A percentile compares a stretch with the other conserved stretches of the same genome.
These are phyloP conservation scores for Fusarium sp. DNA, from an alignment of 2,329 filamentous ascomycete genomes.

Conservation along the genomic window DNA sequence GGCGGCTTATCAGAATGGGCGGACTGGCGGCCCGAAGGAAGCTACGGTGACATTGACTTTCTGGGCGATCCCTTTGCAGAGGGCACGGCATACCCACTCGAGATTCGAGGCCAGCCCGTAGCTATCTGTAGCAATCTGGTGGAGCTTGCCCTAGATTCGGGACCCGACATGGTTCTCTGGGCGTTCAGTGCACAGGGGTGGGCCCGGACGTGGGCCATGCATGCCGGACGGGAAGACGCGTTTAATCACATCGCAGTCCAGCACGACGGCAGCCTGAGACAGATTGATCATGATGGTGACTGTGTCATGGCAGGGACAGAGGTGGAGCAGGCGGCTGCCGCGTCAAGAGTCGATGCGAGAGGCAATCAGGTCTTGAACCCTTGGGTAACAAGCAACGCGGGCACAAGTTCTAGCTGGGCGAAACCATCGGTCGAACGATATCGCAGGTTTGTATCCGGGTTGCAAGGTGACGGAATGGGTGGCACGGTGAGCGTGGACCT, in stretches of 20 bases:
- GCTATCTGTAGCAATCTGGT: slow-evolving; percentile 52
- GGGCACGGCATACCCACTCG: slow-evolving; percentile 46
- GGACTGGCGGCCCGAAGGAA: slow-evolving; percentile 40
- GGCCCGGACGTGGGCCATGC: slow-evolving; percentile 53
- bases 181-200: slow-evolving; percentile 54
- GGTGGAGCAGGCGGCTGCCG: slow-evolving; percentile 8
- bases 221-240: slow-evolving; percentile 41
- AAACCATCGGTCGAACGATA: slow-evolving; percentile 30
- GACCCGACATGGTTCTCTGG: slow-evolving; percentile 55
- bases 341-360: slow-evolving; percentile 18
- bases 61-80: slow-evolving; percentile 33
- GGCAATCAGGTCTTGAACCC: slow-evolving; percentile 15
- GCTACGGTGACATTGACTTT: slow-evolving; percentile 41
- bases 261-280: slow-evolving; percentile 52
- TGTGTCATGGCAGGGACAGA: slow-evolving; percentile 48
- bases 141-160: slow-evolving; percentile 53
- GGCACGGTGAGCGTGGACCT: slow-evolving; percentile 50
- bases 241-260: slow-evolving; percentile 45
- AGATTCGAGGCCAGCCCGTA: slow-evolving; percentile 52
- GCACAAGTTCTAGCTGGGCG: slow-evolving; percentile 10
- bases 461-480: slow-evolving; percentile 37
- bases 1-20: slow-evolving; percentile 29
- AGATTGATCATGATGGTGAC: slow-evolving; percentile 52
- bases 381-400: slow-evolving; percentile 18
- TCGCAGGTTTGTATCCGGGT: slow-evolving; percentile 31